Evolutionary conservation across 1,139 yeast species (phyloP).

Genomic region (Taiozyma onychis): DNA sequence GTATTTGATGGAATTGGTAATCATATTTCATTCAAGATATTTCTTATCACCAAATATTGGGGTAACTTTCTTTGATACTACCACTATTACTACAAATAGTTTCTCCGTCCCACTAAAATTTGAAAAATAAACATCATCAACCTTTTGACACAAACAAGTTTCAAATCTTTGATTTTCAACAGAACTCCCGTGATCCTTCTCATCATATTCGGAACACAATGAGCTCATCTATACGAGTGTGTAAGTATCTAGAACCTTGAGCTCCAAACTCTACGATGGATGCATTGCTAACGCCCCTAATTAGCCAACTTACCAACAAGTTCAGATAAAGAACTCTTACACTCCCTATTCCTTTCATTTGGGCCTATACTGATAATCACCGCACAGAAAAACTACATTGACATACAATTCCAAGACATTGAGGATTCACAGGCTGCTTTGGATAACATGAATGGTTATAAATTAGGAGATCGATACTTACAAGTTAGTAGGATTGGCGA

Average conservation of each 20-base stretch:
- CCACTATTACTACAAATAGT: no score
- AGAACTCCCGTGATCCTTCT: no score
- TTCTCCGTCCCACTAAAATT: no score
- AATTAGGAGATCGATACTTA: slow-evolving; percentile 19
- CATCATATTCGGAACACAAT: not conserved
- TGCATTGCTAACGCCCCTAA: not conserved
- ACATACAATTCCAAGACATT: slow-evolving; percentile 23
- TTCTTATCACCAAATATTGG: no score
- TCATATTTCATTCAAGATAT: no score
- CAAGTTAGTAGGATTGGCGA: slow-evolving; percentile 18
- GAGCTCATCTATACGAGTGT: slow-evolving; percentile 12
- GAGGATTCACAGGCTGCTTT: slow-evolving; percentile 27
- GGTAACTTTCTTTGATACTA: no score
- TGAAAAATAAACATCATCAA: no score
- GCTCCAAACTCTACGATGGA: not conserved
- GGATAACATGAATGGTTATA: slow-evolving; percentile 28
- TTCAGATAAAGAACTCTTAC: slow-evolving; percentile 13
- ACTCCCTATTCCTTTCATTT: slow-evolving; percentile 26
- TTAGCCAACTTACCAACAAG: slow-evolving; percentile 24
- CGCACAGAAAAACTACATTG: slow-evolving; percentile 9
- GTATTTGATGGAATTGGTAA: no score
- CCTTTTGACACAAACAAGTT: no score
- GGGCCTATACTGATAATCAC: slow-evolving; percentile 22
- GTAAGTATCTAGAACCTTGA: slow-evolving; percentile 3
- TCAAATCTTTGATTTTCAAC: no score